A percentile compares a stretch with the other conserved stretches of the same genome.
These are phyloP conservation scores for Taphrina betulina DNA, from an alignment of 1,139 yeast species.

Conservation along the genomic window DNA sequence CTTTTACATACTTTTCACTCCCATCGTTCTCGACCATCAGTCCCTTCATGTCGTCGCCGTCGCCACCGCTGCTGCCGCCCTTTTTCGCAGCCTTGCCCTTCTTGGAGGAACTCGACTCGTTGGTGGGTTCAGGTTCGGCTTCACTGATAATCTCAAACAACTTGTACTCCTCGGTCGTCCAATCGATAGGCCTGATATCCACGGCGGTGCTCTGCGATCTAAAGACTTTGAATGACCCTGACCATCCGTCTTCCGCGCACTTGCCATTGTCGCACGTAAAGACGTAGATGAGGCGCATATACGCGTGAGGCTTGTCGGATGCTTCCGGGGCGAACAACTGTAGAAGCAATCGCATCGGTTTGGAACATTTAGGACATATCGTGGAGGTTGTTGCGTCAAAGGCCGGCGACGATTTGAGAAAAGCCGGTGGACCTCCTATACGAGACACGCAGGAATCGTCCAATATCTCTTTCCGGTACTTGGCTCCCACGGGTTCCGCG, in stretches of 20 bases:
- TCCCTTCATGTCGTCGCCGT: conserved; percentile 1
- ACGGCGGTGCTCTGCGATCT: conserved; percentile 13
- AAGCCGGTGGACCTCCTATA: conserved; percentile 31
- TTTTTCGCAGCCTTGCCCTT: neutral
- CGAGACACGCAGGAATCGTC: conserved; percentile 23
- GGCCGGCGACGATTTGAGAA: conserved; percentile 5
- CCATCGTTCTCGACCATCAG: conserved; percentile 31
- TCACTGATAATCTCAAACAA: conserved; percentile 32
- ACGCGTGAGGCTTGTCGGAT: conserved; percentile 22
- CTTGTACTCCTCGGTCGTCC: neutral
- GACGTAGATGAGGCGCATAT: conserved; percentile 31
- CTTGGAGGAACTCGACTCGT: neutral
- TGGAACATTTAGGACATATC: conserved; percentile 17
- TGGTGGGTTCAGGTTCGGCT: conserved; percentile 17
- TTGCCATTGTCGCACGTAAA: conserved; percentile 31
- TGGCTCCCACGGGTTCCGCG: conserved; percentile 19
- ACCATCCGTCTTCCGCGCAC: conserved; percentile 31
- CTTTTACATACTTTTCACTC: conserved; percentile 33
- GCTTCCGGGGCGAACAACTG: conserved; percentile 32
- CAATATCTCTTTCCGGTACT: conserved; percentile 11
- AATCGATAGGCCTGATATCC: conserved; percentile 3
- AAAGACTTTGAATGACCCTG: conserved; percentile 19
- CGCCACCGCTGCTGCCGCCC: no score
- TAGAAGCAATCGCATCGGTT: conserved; percentile 23
- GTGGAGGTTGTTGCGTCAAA: conserved; percentile 1